phyloP scores from a whole-genome alignment of 306 rosid species.

The Dryas drummondii region DNA sequence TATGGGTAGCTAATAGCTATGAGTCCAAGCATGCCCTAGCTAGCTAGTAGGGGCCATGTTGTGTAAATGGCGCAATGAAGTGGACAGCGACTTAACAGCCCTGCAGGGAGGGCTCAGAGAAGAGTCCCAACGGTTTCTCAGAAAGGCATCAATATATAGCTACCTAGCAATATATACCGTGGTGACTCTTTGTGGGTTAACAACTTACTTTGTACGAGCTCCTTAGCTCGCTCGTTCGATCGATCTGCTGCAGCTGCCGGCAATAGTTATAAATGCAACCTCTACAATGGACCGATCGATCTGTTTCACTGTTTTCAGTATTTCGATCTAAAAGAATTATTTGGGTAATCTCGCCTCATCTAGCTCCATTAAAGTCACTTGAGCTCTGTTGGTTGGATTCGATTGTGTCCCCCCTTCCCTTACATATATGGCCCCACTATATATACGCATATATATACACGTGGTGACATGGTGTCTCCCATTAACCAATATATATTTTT shows the following conservation, averaged over 20 bases:
- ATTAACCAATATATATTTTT: not conserved
- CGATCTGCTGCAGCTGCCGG: not conserved
- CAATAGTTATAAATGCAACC: not conserved
- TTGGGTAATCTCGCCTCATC: constrained; percentile 31
- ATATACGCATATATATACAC: no score
- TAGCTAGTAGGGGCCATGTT: constrained; percentile 2
- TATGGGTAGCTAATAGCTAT: not conserved
- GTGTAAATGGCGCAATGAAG: not conserved
- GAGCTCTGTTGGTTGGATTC: not conserved
- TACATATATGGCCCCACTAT: constrained; percentile 44
- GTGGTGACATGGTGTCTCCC: not conserved
- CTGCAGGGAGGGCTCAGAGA: not conserved
- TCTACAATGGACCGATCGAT: no score
- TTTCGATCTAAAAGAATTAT: constrained; percentile 39
- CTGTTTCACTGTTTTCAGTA: not conserved
- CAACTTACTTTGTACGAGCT: no score
- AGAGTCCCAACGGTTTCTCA: constrained; percentile 22
- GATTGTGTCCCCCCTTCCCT: constrained; percentile 22
- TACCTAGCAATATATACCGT: not conserved
- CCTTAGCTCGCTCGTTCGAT: no score
- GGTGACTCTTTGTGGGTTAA: no score
- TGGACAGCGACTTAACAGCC: constrained; percentile 8
- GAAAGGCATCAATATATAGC: not conserved
- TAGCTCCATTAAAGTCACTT: not conserved
- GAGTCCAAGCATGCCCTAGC: no score